Evolutionary conservation across 345 rosid species (phyloP).

Genomic region (Salix arbutifolia): DNA sequence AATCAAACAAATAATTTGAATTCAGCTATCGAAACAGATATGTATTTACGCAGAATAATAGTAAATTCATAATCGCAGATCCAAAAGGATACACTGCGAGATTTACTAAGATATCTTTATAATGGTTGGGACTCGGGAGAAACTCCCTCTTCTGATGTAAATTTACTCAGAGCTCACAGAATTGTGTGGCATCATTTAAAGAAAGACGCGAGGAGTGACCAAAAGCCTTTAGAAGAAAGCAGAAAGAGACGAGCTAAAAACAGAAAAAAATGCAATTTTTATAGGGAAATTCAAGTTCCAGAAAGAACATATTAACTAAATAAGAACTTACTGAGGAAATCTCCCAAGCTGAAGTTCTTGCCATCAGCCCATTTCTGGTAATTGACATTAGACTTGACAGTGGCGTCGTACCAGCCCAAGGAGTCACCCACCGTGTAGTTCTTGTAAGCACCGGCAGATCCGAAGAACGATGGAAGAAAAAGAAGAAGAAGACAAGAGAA

Average conservation of each 20-base stretch:
- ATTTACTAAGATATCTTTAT: background rate
- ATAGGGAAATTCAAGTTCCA: background rate
- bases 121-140: background rate
- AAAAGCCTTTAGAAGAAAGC: background rate
- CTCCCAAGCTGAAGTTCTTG: conserved; percentile 78
- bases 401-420: conserved; percentile 61
- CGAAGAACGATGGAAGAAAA: conserved; percentile 10
- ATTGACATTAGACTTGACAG: conserved; percentile 48
- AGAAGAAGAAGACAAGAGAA: conserved; percentile 11
- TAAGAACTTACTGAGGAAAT: conserved; percentile 67
- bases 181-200: background rate
- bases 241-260: background rate
- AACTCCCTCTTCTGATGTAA: background rate
- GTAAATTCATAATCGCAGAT: background rate
- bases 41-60: background rate
- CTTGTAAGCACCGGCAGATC: conserved; percentile 56
- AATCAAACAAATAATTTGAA: too few relatives aligned
- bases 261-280: background rate
- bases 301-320: background rate
- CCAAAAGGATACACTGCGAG: background rate
- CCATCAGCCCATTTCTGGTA: conserved; percentile 83
- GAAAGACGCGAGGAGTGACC: background rate
- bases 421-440: conserved; percentile 89
- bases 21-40: background rate
- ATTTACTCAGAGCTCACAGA: background rate